Percentiles rank a stretch among this genome's conserved stretches.
Evolutionary conservation across 805 yeast species (phyloP).

Genomic region (Candida arabinofermentans): DNA sequence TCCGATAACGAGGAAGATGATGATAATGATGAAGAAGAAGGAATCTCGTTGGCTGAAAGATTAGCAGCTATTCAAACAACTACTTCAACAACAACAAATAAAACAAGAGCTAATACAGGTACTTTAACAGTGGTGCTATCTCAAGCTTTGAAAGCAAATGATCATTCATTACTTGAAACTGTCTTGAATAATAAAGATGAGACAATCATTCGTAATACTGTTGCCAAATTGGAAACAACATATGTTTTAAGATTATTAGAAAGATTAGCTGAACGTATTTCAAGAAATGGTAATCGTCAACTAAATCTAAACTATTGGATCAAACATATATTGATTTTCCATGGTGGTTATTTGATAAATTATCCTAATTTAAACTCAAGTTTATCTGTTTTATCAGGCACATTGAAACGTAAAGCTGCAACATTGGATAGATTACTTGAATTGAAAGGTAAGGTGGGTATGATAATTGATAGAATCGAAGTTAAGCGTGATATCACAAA

Average conservation of each 20-base stretch:
- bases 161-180: constrained; percentile 78
- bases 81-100: constrained; percentile 27
- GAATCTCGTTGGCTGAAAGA: constrained; percentile 49
- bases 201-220: constrained; percentile 44
- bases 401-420: constrained; percentile 44
- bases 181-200: constrained; percentile 62
- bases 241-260: constrained; percentile 48
- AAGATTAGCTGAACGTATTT: constrained; percentile 47
- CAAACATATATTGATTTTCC: constrained; percentile 52
- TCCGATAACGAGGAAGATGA: constrained; percentile 42
- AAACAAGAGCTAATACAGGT: constrained; percentile 60
- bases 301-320: constrained; percentile 51
- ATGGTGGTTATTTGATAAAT: constrained; percentile 46
- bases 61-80: constrained; percentile 31
- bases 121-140: constrained; percentile 79
- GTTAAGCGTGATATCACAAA: constrained; percentile 37
- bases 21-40: constrained; percentile 20
- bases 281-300: constrained; percentile 47
- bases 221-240: constrained; percentile 43
- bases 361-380: constrained; percentile 41
- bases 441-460: constrained; percentile 45
- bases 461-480: constrained; percentile 42
- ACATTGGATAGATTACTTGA: constrained; percentile 48
- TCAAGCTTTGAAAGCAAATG: constrained; percentile 86
- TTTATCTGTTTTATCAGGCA: constrained; percentile 42